Evolutionary conservation across 495 filamentous ascomycete genomes (phyloP).

Genomic region (Sabuloglossum arenarium): DNA sequence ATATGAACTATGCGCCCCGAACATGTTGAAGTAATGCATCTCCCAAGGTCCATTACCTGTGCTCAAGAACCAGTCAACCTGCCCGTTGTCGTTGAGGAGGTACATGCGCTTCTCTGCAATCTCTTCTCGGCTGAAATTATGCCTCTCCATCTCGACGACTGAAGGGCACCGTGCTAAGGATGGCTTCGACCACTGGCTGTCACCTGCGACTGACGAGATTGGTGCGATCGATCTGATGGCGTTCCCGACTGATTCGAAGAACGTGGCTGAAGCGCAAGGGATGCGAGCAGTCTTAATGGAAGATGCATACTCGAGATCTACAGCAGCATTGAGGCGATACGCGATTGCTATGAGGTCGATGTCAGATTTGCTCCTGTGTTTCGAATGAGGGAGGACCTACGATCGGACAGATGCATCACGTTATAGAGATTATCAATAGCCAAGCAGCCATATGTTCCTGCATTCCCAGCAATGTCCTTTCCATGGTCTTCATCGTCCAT

Average conservation of each 20-base stretch:
- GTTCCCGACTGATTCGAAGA: slow-evolving; percentile 43
- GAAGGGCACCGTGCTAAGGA: slow-evolving; percentile 49
- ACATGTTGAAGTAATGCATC: slow-evolving; percentile 92
- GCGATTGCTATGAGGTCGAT: slow-evolving; percentile 35
- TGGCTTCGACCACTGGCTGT: slow-evolving; percentile 17
- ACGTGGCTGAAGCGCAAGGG: slow-evolving; percentile 45
- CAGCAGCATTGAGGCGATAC: slow-evolving; percentile 75
- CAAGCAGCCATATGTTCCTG: slow-evolving; percentile 67
- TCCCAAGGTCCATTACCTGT: slow-evolving; percentile 67
- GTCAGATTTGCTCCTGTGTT: not conserved
- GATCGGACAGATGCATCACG: slow-evolving; percentile 48
- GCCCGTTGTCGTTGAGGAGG: slow-evolving; percentile 84
- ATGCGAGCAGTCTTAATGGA: slow-evolving; percentile 58
- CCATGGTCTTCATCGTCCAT: slow-evolving; percentile 42
- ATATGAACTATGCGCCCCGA: slow-evolving; percentile 90
- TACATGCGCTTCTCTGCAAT: slow-evolving; percentile 76
- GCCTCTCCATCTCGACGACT: slow-evolving; percentile 83
- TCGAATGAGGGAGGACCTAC: slow-evolving; percentile 11
- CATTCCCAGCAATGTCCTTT: slow-evolving; percentile 48
- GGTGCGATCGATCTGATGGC: slow-evolving; percentile 34
- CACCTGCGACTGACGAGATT: slow-evolving; percentile 8
- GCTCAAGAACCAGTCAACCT: slow-evolving; percentile 73
- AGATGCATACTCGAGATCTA: slow-evolving; percentile 59
- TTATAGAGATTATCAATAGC: slow-evolving; percentile 96
- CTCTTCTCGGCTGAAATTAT: slow-evolving; percentile 84